Percentiles rank a stretch among this genome's conserved stretches.
These are phyloP conservation scores for Epichloe amarillans DNA, from an alignment of 2,329 filamentous ascomycete species.

Conservation along the genomic window DNA sequence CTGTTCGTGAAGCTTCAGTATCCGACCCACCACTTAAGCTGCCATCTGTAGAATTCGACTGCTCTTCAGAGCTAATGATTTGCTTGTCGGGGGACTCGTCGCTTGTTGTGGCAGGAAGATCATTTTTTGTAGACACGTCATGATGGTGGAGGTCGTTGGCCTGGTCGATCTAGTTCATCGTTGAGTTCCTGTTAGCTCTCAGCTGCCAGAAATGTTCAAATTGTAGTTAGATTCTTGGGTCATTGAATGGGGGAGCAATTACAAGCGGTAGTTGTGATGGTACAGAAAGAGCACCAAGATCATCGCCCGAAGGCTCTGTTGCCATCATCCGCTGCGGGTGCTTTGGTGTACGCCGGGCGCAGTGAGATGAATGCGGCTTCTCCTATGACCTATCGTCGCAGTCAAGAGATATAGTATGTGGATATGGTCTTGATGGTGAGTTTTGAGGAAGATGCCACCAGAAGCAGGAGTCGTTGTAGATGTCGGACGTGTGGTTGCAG, in stretches of 20 bases:
- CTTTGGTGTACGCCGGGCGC: conserved; percentile 15
- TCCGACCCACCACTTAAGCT: conserved; percentile 66
- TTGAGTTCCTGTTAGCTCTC: background rate
- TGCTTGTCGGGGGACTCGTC: conserved; percentile 44
- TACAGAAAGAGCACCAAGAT: conserved; percentile 40
- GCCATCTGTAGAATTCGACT: conserved; percentile 48
- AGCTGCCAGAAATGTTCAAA: background rate
- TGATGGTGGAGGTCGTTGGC: conserved; percentile 32
- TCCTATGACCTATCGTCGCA: conserved; percentile 9
- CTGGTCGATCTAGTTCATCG: conserved; percentile 18
- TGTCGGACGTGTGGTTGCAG: background rate
- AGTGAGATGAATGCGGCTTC: conserved; percentile 11
- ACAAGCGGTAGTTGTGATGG: conserved; percentile 33
- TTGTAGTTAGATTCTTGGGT: background rate
- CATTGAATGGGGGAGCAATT: conserved; percentile 8
- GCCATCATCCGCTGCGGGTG: conserved; percentile 44
- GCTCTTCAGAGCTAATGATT: conserved; percentile 44
- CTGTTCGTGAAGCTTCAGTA: conserved; percentile 54
- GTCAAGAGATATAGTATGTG: background rate
- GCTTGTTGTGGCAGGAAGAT: conserved; percentile 23
- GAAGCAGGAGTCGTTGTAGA: background rate
- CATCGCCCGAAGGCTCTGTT: conserved; percentile 44
- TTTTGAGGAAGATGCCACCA: background rate
- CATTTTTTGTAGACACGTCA: conserved; percentile 34
- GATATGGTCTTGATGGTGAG: background rate